phyloP scores from a whole-genome alignment of 2,329 filamentous ascomycete genomes.

The Calonectria montana region DNA sequence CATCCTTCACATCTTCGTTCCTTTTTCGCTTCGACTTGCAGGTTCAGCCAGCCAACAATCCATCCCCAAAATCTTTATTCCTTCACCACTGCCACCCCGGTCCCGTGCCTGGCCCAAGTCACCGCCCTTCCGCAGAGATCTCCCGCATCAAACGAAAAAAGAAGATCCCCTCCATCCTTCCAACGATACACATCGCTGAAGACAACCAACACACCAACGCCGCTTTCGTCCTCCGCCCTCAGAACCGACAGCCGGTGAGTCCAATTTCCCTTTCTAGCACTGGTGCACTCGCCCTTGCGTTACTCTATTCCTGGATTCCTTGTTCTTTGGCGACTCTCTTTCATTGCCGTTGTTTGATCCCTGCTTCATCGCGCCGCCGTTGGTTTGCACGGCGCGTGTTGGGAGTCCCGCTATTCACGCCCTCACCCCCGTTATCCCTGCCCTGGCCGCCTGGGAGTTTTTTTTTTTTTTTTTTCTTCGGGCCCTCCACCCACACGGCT shows the following conservation, averaged over 20 bases:
- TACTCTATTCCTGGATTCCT: constrained; percentile 8
- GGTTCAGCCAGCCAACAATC: constrained; percentile 28
- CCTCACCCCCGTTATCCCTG: constrained; percentile 21
- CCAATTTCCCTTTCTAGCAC: neutral
- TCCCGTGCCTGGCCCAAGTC: constrained; percentile 41
- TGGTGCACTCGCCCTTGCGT: constrained; percentile 8
- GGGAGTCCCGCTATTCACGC: constrained; percentile 24
- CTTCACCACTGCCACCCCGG: constrained; percentile 29
- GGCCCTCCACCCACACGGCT: constrained; percentile 32
- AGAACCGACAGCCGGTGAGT: constrained; percentile 16
- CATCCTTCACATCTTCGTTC: constrained; percentile 23
- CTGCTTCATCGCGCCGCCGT: constrained; percentile 24
- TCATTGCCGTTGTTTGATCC: constrained; percentile 25
- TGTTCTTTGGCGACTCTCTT: constrained; percentile 26
- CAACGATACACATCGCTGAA: constrained; percentile 9
- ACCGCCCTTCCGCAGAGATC: constrained; percentile 38
- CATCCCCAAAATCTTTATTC: constrained; percentile 14
- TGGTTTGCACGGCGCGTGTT: constrained; percentile 35
- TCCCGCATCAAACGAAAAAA: constrained; percentile 37
- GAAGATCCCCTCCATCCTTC: constrained; percentile 32
- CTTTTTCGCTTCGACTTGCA: constrained; percentile 22
- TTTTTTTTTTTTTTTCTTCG: constrained; percentile 21
- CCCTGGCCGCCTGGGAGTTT: constrained; percentile 31
- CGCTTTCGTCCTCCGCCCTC: neutral
- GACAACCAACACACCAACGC: neutral